phyloP scores from a whole-genome alignment of 164 flowering plant species.

The Paratinospora sagittata region DNA sequence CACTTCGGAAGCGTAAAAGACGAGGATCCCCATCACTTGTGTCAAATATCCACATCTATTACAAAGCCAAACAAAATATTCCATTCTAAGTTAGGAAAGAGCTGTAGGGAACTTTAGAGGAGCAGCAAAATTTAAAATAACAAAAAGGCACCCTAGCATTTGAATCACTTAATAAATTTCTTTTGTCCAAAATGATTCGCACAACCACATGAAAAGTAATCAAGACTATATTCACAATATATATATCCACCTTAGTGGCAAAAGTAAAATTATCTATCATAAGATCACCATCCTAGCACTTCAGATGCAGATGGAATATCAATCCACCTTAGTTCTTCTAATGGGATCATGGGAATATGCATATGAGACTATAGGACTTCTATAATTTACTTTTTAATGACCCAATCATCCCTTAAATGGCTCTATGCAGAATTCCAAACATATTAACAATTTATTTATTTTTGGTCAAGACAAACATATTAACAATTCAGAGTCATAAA shows the following conservation, averaged over 20 bases:
- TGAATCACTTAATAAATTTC: no score
- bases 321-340: not conserved
- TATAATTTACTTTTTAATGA: not conserved
- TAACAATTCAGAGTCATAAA: not conserved
- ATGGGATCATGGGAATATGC: not conserved
- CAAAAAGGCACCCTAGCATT: no score
- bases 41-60: constrained; percentile 96
- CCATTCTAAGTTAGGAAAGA: not conserved
- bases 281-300: not conserved
- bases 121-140: not conserved
- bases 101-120: not conserved
- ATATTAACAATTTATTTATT: no score
- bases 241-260: not conserved
- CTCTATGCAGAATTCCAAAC: no score
- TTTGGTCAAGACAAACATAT: not conserved
- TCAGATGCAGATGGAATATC: not conserved
- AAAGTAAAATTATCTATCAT: not conserved
- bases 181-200: not conserved
- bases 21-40: constrained; percentile 95
- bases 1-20: constrained; percentile 87
- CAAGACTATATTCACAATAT: not conserved
- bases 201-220: not conserved
- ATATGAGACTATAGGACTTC: not conserved
- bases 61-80: not conserved
- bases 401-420: not conserved